phyloP scores from a whole-genome alignment of 257 asterid species.

The Solanum dulcamara region DNA sequence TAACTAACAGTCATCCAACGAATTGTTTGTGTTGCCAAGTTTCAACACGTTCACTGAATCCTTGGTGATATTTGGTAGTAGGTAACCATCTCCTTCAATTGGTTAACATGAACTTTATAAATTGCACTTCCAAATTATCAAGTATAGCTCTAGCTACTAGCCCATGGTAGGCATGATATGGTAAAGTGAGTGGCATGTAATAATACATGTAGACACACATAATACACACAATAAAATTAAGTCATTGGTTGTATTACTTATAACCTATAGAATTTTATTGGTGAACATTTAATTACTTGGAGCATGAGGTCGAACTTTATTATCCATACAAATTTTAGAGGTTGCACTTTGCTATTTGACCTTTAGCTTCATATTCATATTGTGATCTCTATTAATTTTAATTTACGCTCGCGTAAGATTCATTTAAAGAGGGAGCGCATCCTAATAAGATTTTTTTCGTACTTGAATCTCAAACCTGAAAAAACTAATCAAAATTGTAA shows the following conservation, averaged over 20 bases:
- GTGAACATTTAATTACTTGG: not conserved
- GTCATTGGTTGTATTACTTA: not conserved
- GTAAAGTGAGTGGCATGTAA: not conserved
- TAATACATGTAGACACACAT: not conserved
- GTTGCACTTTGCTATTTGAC: not conserved
- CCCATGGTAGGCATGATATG: not conserved
- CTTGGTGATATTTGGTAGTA: not conserved
- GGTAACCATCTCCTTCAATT: not conserved
- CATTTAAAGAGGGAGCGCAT: no score
- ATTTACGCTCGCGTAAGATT: no score
- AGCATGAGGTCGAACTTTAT: not conserved
- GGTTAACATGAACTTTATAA: not conserved
- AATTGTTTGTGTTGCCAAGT: not conserved
- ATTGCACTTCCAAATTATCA: not conserved
- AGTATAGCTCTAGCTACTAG: not conserved
- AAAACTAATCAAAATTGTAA: no score
- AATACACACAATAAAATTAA: not conserved
- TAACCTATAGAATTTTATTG: not conserved
- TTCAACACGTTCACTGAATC: not conserved
- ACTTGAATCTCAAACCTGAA: no score
- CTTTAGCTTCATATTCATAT: no score
- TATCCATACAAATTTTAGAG: not conserved
- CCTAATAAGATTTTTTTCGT: no score
- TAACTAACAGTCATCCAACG: not conserved
- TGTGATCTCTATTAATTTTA: no score